Conservation (phyloP, 1,284 basidiomycete genomes). For the Hemileia vastatrix region DNA sequence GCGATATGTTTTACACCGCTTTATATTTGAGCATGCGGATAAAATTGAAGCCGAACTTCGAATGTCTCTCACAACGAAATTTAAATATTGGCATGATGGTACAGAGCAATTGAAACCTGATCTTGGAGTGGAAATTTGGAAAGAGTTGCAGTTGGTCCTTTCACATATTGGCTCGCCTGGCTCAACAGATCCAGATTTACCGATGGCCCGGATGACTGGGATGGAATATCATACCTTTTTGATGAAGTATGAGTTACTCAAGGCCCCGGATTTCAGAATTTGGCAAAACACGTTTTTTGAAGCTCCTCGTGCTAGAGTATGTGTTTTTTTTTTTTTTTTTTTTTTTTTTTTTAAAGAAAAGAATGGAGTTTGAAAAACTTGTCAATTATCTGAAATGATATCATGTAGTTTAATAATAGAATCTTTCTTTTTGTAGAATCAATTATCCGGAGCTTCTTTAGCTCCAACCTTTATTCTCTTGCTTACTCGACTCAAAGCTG, state of each 20-base stretch:
- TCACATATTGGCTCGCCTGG: conserved; percentile 63
- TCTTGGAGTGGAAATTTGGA: conserved; percentile 65
- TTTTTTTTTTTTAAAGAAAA: neutral
- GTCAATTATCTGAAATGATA: neutral
- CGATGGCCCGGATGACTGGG: neutral
- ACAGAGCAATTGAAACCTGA: conserved; percentile 45
- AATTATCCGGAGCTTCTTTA: too few species aligned
- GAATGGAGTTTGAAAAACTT: too few species aligned
- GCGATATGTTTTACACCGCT: conserved; percentile 66
- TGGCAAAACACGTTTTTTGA: conserved; percentile 18
- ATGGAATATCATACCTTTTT: conserved; percentile 13
- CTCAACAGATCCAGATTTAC: conserved; percentile 50
- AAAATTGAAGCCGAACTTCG: conserved; percentile 73
- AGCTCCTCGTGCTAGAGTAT: conserved; percentile 15
- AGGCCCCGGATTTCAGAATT: conserved; percentile 11
- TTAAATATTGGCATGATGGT: conserved; percentile 35
- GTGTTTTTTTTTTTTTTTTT: conserved; percentile 1
- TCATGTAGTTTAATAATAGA: neutral
- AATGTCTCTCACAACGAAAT: conserved; percentile 35
- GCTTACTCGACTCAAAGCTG: conserved; percentile 11
- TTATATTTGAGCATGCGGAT: conserved; percentile 68
- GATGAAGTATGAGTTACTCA: conserved; percentile 13
- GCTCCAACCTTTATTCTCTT: conserved; percentile 16
- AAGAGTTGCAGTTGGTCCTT: conserved; percentile 61
- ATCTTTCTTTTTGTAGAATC: conserved; percentile 3